Percentiles rank a stretch among this genome's conserved stretches.
These are phyloP conservation scores for Penicillium sp. DNA, from an alignment of 2,329 filamentous ascomycete genomes.

Conservation along the genomic window DNA sequence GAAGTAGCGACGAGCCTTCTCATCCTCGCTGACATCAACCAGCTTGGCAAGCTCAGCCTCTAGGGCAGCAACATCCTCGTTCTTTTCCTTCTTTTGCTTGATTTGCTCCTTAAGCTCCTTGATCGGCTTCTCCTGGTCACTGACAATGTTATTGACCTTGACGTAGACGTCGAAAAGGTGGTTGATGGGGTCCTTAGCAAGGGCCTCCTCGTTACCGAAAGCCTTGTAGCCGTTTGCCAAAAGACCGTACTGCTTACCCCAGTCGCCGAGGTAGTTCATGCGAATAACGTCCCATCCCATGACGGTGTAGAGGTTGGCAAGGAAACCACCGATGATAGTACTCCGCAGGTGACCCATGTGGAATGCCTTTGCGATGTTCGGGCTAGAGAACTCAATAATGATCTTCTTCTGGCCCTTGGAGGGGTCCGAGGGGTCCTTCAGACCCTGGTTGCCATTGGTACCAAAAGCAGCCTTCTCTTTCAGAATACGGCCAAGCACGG, in stretches of 20 bases:
- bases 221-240: slow-evolving; percentile 58
- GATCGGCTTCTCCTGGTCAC: slow-evolving; percentile 53
- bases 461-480: slow-evolving; percentile 55
- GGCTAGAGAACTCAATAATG: slow-evolving; percentile 62
- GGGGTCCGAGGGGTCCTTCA: slow-evolving; percentile 54
- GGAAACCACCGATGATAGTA: slow-evolving; percentile 63
- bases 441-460: slow-evolving; percentile 54
- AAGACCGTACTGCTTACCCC: slow-evolving; percentile 64
- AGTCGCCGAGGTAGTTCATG: slow-evolving; percentile 65
- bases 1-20: slow-evolving; percentile 60
- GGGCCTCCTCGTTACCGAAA: slow-evolving; percentile 57
- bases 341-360: slow-evolving; percentile 59
- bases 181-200: slow-evolving; percentile 58
- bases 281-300: slow-evolving; percentile 59
- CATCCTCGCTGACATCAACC: slow-evolving; percentile 52
- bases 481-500: slow-evolving; percentile 57
- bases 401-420: slow-evolving; percentile 55
- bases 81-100: slow-evolving; percentile 46
- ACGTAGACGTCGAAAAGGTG: slow-evolving; percentile 64
- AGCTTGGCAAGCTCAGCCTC: slow-evolving; percentile 48
- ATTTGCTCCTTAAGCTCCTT: slow-evolving; percentile 52
- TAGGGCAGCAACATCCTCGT: slow-evolving; percentile 45
- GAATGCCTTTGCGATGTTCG: slow-evolving; percentile 64
- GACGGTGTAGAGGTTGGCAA: slow-evolving; percentile 57
- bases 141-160: slow-evolving; percentile 56